phyloP scores from a whole-genome alignment of 345 rosid genomes.

The Salix purpurea region DNA sequence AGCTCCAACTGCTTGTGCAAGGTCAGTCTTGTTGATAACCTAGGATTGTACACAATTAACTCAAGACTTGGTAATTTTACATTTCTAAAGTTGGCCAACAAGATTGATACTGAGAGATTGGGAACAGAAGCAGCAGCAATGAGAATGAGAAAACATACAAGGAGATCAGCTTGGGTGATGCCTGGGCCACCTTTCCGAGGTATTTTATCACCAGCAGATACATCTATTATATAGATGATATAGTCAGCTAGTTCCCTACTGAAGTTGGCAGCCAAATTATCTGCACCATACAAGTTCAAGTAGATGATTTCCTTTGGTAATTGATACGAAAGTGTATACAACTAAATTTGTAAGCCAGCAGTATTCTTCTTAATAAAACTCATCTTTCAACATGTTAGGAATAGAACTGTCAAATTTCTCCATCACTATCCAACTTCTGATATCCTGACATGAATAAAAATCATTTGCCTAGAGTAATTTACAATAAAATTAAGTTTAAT shows the following conservation, averaged over 20 bases:
- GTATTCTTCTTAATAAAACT: neutral
- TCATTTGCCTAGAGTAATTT: too few species aligned
- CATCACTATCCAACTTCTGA: too few species aligned
- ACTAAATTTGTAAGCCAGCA: neutral
- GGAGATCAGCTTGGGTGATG: conserved; percentile 94
- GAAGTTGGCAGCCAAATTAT: conserved; percentile 94
- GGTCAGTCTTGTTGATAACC: conserved; percentile 97
- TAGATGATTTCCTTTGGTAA: neutral
- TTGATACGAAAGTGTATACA: neutral
- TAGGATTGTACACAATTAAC: conserved; percentile 15
- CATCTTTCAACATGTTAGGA: too few species aligned
- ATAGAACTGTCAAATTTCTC: too few species aligned
- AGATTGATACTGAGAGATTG: neutral
- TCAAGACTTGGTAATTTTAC: neutral
- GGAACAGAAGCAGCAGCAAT: neutral
- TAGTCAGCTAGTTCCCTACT: conserved; percentile 95
- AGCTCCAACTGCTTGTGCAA: conserved; percentile 85
- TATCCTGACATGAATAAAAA: too few species aligned
- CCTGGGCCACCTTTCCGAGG: conserved; percentile 99
- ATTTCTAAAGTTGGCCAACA: neutral
- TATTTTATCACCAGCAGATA: conserved; percentile 88
- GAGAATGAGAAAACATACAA: conserved; percentile 35
- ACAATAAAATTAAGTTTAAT: too few species aligned
- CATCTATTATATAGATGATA: conserved; percentile 90
- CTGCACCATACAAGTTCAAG: conserved; percentile 39